Conservation (phyloP, 257 asterid species). For the Anisodus acutangulus region DNA sequence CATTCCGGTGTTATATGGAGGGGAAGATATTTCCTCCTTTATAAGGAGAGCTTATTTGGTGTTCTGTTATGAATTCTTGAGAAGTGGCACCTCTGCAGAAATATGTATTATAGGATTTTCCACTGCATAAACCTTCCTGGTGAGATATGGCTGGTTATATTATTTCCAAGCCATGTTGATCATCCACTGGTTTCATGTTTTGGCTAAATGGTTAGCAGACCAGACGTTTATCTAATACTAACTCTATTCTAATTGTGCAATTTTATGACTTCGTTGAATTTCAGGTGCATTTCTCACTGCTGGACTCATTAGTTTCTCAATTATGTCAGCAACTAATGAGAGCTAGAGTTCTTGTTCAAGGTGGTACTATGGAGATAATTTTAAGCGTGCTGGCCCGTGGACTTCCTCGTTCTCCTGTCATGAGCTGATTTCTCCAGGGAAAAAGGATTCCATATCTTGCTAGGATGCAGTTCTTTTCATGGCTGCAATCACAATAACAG, state of each 20-base stretch:
- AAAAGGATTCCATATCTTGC: slow-evolving; percentile 14
- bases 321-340: slow-evolving; percentile 95
- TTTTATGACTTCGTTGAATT: not conserved
- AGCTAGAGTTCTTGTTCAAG: slow-evolving; percentile 98
- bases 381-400: slow-evolving; percentile 33
- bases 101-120: not conserved
- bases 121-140: not conserved
- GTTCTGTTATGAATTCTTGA: not conserved
- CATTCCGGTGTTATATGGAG: not conserved
- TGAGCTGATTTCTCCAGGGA: not conserved
- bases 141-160: not conserved
- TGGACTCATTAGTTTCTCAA: slow-evolving; percentile 80
- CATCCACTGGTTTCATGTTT: not conserved
- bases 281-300: slow-evolving; percentile 95
- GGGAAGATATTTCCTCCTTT: not conserved
- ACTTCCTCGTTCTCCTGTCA: not conserved
- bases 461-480: not conserved
- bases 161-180: not conserved
- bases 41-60: not conserved
- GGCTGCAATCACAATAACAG: not conserved
- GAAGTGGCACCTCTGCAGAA: not conserved
- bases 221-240: not conserved
- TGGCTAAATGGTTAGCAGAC: not conserved
- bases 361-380: slow-evolving; percentile 81
- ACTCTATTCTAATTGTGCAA: not conserved